phyloP scores from a whole-genome alignment of 768 basidiomycete genomes.

The Naematelia aurantialba region DNA sequence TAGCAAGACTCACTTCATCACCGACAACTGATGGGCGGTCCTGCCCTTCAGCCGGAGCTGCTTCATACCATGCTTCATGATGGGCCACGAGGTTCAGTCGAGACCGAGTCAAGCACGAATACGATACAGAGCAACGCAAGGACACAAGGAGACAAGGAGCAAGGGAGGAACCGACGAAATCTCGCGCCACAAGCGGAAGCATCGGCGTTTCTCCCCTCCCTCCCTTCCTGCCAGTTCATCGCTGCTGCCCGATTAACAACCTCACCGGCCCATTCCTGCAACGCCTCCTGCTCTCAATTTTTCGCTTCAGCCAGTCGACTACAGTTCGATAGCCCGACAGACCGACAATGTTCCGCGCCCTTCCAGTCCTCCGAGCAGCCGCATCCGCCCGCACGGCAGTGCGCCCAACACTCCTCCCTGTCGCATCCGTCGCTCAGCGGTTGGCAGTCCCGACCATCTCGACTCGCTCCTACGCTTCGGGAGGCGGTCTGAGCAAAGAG shows the following conservation, averaged over 20 bases:
- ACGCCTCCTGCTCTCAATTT: not conserved
- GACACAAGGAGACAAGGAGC: not conserved
- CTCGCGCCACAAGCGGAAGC: constrained; percentile 13
- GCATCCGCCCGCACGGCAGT: not conserved
- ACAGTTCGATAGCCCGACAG: too few relatives aligned
- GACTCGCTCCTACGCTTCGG: constrained; percentile 59
- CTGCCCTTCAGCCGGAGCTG: constrained; percentile 89
- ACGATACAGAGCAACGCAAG: not conserved
- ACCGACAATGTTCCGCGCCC: constrained; percentile 36
- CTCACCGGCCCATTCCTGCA: not conserved
- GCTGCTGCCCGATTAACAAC: not conserved
- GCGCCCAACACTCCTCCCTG: constrained; percentile 6
- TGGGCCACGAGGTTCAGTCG: too few relatives aligned
- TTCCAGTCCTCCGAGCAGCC: constrained; percentile 31
- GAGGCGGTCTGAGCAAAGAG: constrained; percentile 63
- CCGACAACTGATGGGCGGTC: constrained; percentile 84
- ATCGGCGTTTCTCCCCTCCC: not conserved
- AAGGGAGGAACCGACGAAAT: not conserved
- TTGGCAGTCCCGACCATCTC: constrained; percentile 15
- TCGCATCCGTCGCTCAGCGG: constrained; percentile 5
- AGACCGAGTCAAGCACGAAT: too few relatives aligned
- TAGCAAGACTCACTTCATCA: constrained; percentile 72
- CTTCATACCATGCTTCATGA: constrained; percentile 91
- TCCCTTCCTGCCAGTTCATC: not conserved
- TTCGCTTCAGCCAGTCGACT: too few relatives aligned